A percentile compares a stretch with the other conserved stretches of the same genome.
phyloP scores from a whole-genome alignment of 805 yeast genomes.

The Kregervanrija delftensis region DNA sequence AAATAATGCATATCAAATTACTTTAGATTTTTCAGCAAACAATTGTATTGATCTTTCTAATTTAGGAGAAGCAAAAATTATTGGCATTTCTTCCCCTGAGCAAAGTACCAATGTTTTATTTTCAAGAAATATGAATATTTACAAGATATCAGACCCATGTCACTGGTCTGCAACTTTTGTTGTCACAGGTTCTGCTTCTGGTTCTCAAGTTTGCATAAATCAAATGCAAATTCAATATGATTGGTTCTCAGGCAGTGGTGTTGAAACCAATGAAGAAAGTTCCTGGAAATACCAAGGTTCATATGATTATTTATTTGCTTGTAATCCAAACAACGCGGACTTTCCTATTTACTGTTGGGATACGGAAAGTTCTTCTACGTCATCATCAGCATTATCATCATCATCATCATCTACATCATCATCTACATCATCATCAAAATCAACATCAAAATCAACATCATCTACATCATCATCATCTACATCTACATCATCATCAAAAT shows the following conservation, averaged over 20 bases:
- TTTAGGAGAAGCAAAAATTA: slow-evolving; percentile 15
- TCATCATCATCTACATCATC: slow-evolving; percentile 1
- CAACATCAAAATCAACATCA: background rate
- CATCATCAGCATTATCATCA: background rate
- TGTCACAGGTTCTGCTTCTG: slow-evolving; percentile 13
- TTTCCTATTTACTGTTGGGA: slow-evolving; percentile 19
- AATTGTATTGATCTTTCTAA: slow-evolving; percentile 2
- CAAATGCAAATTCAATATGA: slow-evolving; percentile 23
- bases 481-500: background rate
- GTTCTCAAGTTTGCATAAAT: slow-evolving; percentile 14
- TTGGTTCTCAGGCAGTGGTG: slow-evolving; percentile 17
- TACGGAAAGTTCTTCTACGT: background rate
- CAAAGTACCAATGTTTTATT: slow-evolving; percentile 14
- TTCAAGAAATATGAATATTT: slow-evolving; percentile 14
- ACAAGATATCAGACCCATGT: slow-evolving; percentile 16
- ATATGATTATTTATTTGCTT: slow-evolving; percentile 17
- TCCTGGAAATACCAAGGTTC: slow-evolving; percentile 3
- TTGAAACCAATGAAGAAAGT: background rate
- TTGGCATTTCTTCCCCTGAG: slow-evolving; percentile 19
- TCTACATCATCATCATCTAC: background rate
- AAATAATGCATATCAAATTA: slow-evolving; percentile 2
- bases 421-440: background rate
- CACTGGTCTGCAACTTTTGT: slow-evolving; percentile 18
- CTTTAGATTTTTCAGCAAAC: slow-evolving; percentile 6
- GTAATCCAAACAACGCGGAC: slow-evolving; percentile 17